A percentile compares a stretch with the other conserved stretches of the same genome.
Evolutionary conservation across 345 rosid species (phyloP).

Genomic region (Boechera retrofracta): DNA sequence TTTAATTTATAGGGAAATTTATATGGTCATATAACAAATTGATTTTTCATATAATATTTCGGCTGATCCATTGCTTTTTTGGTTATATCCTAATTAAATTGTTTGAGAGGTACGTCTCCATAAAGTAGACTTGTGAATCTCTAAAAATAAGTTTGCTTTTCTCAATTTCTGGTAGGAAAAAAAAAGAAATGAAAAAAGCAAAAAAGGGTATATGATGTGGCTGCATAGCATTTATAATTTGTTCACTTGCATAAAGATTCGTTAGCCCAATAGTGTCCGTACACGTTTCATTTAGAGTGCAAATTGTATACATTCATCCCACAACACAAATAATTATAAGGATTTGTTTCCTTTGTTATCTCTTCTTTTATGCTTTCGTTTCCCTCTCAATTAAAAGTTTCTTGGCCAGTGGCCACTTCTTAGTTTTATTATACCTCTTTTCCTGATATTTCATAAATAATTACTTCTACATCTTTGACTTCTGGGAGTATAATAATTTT

Average conservation of each 20-base stretch:
- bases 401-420: conserved; percentile 22
- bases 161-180: background rate
- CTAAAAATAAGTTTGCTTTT: conserved; percentile 23
- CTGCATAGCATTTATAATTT: conserved; percentile 39
- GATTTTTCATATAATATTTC: background rate
- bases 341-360: conserved; percentile 33
- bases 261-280: conserved; percentile 28
- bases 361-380: conserved; percentile 35
- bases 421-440: background rate
- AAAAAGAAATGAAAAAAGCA: background rate
- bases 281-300: conserved; percentile 44
- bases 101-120: conserved; percentile 3
- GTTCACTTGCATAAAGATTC: conserved; percentile 44
- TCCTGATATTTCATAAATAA: conserved; percentile 2
- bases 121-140: conserved; percentile 23
- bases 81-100: background rate
- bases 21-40: background rate
- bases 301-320: conserved; percentile 21
- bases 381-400: conserved; percentile 20
- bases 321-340: background rate
- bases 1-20: too few species aligned
- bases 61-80: conserved; percentile 5
- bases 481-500: background rate
- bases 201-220: conserved; percentile 30
- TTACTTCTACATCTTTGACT: background rate